phyloP scores from a whole-genome alignment of 2,329 filamentous ascomycete genomes.

The Paraconiothyrium sp. region DNA sequence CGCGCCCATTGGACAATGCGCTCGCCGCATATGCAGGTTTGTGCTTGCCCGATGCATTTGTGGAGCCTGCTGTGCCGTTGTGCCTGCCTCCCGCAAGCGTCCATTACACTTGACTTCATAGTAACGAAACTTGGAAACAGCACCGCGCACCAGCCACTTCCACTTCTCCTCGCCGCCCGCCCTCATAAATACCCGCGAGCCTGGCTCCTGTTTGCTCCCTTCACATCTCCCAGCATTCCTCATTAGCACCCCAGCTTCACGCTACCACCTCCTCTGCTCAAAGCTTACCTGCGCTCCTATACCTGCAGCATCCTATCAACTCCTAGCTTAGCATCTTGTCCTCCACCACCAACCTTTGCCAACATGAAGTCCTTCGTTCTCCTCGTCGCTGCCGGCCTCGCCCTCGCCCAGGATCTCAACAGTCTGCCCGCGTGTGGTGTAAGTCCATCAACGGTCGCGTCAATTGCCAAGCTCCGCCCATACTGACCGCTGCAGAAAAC shows the following conservation, averaged over 20 bases:
- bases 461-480: background rate
- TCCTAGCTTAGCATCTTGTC: conserved; percentile 25
- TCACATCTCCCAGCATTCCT: conserved; percentile 18
- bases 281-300: conserved; percentile 19
- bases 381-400: conserved; percentile 47
- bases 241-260: conserved; percentile 9
- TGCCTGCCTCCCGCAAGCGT: conserved; percentile 2
- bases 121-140: conserved; percentile 22
- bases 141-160: conserved; percentile 21
- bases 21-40: background rate
- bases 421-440: conserved; percentile 47
- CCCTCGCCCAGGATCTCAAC: conserved; percentile 42
- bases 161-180: background rate
- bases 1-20: background rate
- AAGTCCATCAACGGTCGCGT: conserved; percentile 28
- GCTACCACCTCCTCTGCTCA: conserved; percentile 14
- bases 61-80: background rate
- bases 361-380: conserved; percentile 53
- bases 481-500: conserved; percentile 39
- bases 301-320: conserved; percentile 29
- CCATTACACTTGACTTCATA: conserved; percentile 2
- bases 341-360: conserved; percentile 21
- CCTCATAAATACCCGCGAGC: conserved; percentile 28
- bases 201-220: conserved; percentile 8
- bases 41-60: conserved; percentile 2